Conservation (phyloP, 148 eudicot genomes). For the Rhododendron vialii region DNA sequence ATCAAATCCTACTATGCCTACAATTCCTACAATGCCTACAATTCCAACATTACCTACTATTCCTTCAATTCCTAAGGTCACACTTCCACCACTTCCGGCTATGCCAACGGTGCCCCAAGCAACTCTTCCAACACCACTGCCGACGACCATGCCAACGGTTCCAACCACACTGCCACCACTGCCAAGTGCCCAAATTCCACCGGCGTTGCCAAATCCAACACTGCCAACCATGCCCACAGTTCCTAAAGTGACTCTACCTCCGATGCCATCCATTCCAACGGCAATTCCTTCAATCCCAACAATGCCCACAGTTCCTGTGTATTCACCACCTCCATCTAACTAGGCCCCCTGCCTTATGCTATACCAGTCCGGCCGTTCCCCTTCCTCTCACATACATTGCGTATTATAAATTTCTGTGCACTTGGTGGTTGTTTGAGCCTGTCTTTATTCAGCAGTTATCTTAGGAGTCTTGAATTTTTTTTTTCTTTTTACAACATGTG, state of each 20-base stretch:
- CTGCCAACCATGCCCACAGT: background rate
- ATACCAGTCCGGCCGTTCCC: background rate
- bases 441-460: background rate
- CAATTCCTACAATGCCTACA: background rate
- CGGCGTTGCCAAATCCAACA: conserved; percentile 9
- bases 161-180: conserved; percentile 6
- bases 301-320: background rate
- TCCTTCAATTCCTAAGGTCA: background rate
- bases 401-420: background rate
- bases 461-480: background rate
- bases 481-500: background rate
- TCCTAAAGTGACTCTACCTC: background rate
- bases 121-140: conserved; percentile 8
- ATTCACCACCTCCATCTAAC: background rate
- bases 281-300: background rate
- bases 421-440: background rate
- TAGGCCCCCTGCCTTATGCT: background rate
- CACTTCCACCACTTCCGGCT: background rate
- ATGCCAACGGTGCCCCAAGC: conserved; percentile 1
- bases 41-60: background rate
- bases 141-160: background rate
- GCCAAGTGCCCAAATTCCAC: background rate
- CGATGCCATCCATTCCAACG: background rate
- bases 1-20: background rate
- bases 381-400: background rate